Conservation (phyloP, 228 moss, liverwort and hornwort species). For the Sphagnum fallax region DNA sequence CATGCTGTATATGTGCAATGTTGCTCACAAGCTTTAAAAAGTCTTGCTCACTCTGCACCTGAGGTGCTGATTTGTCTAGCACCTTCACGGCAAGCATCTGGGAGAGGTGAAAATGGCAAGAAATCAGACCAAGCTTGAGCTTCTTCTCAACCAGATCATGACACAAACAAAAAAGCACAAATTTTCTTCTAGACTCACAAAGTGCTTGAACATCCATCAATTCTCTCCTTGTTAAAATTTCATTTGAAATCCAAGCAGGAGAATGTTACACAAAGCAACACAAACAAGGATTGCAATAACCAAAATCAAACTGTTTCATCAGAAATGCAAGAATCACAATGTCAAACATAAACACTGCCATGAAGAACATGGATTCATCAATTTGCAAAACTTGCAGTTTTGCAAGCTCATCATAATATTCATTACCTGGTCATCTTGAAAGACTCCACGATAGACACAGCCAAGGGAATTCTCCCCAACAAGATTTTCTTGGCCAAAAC, state of each 20-base stretch:
- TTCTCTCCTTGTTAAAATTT: neutral
- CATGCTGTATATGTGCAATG: constrained; percentile 58
- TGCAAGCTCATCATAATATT: too few species aligned
- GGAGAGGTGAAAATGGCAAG: neutral
- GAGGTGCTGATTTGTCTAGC: constrained; percentile 58
- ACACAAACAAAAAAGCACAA: too few species aligned
- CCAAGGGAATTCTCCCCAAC: constrained; percentile 74
- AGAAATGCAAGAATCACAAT: too few species aligned
- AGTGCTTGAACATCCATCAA: neutral
- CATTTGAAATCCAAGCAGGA: too few species aligned
- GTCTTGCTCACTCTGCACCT: constrained; percentile 62
- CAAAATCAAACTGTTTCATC: too few species aligned
- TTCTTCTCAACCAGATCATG: too few species aligned
- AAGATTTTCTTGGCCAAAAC: constrained; percentile 66
- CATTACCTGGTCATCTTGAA: constrained; percentile 47
- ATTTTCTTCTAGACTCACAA: neutral
- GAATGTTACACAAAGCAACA: too few species aligned
- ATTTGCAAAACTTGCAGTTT: too few species aligned
- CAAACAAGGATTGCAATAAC: too few species aligned
- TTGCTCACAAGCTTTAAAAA: constrained; percentile 55
- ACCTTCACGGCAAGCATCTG: constrained; percentile 71
- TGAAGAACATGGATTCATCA: too few species aligned
- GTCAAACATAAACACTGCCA: too few species aligned
- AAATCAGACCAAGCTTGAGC: too few species aligned
- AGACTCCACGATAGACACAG: constrained; percentile 63